A percentile compares a stretch with the other conserved stretches of the same genome.
These are phyloP conservation scores for Eragrostis nindensis DNA, from an alignment of 176 grass and related monocot species.

Conservation along the genomic window DNA sequence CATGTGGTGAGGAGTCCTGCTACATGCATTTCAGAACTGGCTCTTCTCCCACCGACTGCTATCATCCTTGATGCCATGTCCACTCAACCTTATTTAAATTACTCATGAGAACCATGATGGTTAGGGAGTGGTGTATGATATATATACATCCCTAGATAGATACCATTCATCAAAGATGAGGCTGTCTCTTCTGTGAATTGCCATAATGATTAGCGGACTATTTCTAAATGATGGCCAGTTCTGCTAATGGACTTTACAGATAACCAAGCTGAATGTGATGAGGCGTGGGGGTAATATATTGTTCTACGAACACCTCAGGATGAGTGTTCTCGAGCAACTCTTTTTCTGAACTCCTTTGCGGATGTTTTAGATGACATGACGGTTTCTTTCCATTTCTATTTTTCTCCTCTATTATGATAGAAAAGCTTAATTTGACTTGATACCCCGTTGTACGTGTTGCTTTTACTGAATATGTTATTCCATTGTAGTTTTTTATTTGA, in stretches of 20 bases:
- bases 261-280: neutral
- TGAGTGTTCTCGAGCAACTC: constrained; percentile 1
- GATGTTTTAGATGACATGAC: neutral
- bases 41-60: neutral
- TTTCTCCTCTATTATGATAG: constrained; percentile 23
- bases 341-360: neutral
- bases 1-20: too few species aligned
- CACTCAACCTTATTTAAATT: constrained; percentile 5
- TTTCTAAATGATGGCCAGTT: constrained; percentile 13
- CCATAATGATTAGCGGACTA: neutral
- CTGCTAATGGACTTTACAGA: neutral
- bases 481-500: neutral
- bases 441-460: neutral
- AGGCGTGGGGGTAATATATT: neutral
- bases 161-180: constrained; percentile 21
- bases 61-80: neutral
- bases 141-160: neutral
- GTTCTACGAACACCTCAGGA: neutral
- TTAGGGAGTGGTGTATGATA: constrained; percentile 18
- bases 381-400: neutral
- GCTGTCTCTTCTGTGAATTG: neutral
- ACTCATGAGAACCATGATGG: constrained; percentile 4
- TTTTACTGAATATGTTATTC: constrained; percentile 33
- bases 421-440: neutral
- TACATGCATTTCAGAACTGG: neutral